These are phyloP conservation scores for Paragyromitra xinjiangensis DNA, from an alignment of 495 filamentous ascomycete species.

Conservation along the genomic window DNA sequence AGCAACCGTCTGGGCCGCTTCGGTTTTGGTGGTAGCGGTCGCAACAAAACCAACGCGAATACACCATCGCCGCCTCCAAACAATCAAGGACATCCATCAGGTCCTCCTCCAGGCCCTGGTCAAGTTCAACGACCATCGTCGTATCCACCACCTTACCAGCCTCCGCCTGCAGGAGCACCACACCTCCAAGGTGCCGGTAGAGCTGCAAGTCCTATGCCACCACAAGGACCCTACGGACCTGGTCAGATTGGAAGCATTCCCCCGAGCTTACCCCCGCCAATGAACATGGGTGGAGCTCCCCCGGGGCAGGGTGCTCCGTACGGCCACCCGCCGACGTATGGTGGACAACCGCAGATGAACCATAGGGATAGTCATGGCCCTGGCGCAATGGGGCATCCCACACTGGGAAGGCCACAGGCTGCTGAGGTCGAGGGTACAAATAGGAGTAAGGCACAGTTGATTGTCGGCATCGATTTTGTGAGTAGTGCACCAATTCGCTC, in stretches of 20 bases:
- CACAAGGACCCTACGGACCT: constrained; percentile 55
- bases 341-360: constrained; percentile 45
- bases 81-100: constrained; percentile 34
- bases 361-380: constrained; percentile 52
- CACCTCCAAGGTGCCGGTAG: constrained; percentile 49
- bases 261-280: constrained; percentile 46
- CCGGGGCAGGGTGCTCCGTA: constrained; percentile 33
- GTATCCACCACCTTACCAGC: constrained; percentile 54
- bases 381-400: constrained; percentile 42
- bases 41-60: constrained; percentile 31
- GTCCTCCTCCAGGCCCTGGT: constrained; percentile 21
- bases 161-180: constrained; percentile 35
- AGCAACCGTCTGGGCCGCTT: constrained; percentile 51
- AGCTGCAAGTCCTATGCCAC: constrained; percentile 55
- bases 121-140: constrained; percentile 43
- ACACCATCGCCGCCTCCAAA: constrained; percentile 51
- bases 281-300: constrained; percentile 50
- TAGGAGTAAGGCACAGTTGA: constrained; percentile 79
- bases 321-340: constrained; percentile 48
- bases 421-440: constrained; percentile 89
- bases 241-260: constrained; percentile 56
- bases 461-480: constrained; percentile 84
- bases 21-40: constrained; percentile 26
- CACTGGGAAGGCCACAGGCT: constrained; percentile 57
- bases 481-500: constrained; percentile 55